These are phyloP conservation scores for Fragosphaeria purpurea DNA, from an alignment of 2,329 filamentous ascomycete genomes.

Conservation along the genomic window DNA sequence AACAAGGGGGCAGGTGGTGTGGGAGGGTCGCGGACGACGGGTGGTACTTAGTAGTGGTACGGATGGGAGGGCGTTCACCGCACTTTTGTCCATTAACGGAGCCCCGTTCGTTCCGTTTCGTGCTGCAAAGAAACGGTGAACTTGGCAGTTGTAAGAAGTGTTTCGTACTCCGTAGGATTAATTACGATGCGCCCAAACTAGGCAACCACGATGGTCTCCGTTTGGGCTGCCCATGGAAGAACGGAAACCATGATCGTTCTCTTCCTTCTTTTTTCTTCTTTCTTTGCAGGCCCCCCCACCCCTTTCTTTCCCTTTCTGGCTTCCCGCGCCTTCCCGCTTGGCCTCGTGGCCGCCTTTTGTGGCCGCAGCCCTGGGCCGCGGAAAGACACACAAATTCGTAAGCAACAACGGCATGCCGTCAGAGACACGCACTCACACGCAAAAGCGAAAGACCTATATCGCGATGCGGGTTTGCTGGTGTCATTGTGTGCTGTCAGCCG, in stretches of 20 bases:
- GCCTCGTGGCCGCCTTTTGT: slow-evolving; percentile 1
- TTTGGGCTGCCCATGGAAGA: neutral
- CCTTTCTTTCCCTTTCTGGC: neutral
- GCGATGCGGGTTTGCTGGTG: no score
- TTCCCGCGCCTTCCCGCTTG: neutral
- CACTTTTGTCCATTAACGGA: no score
- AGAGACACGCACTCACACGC: neutral
- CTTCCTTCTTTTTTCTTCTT: neutral
- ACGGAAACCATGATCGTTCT: no score
- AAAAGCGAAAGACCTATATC: no score
- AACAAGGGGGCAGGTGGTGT: no score
- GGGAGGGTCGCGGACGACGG: neutral
- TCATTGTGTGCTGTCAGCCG: no score
- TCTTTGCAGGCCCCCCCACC: neutral
- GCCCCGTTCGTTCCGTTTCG: no score
- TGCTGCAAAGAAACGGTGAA: no score
- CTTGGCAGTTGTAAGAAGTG: neutral
- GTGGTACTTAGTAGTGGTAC: no score
- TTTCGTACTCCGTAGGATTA: slow-evolving; percentile 1
- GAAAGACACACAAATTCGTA: neutral
- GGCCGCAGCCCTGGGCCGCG: slow-evolving; percentile 1
- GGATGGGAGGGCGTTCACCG: no score
- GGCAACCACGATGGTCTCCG: neutral
- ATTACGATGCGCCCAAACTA: no score
- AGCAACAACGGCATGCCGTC: neutral